These are phyloP conservation scores for Eucalyptus caleyi DNA, from an alignment of 345 rosid genomes.

Conservation along the genomic window DNA sequence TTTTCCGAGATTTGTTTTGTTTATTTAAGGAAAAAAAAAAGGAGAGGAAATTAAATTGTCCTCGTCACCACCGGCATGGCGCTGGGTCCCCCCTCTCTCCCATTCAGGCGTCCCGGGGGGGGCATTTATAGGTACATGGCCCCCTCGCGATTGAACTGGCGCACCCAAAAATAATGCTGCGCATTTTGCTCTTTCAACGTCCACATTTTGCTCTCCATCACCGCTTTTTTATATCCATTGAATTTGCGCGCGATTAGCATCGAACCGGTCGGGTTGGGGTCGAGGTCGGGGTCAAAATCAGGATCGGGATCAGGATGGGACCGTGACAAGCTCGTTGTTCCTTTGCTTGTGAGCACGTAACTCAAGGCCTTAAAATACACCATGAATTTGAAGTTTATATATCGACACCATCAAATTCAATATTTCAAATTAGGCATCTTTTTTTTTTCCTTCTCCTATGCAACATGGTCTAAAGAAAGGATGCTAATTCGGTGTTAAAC, in stretches of 20 bases:
- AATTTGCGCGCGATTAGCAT: not conserved
- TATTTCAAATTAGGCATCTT: not conserved
- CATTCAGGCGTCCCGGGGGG: not conserved
- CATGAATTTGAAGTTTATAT: fast-evolving
- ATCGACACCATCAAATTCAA: fast-evolving
- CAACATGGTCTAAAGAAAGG: fast-evolving
- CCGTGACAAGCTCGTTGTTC: not conserved
- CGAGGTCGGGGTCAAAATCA: fast-evolving
- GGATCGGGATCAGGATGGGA: fast-evolving
- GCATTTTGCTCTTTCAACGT: not conserved
- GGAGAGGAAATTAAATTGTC: not conserved
- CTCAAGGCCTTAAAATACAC: not conserved
- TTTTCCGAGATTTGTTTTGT: not conserved
- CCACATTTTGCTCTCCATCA: not conserved
- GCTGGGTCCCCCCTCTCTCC: not conserved
- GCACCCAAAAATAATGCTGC: not conserved
- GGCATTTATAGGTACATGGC: not conserved
- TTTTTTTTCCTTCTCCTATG: not conserved
- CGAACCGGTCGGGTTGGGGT: not conserved
- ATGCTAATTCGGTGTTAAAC: fast-evolving
- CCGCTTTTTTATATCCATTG: not conserved
- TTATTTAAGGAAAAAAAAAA: not conserved
- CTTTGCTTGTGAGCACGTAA: not conserved
- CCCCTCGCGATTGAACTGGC: not conserved
- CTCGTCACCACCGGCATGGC: not conserved